Conservation (phyloP, 73 alveolate genomes). For the Tetrahymena malaccensis region DNA sequence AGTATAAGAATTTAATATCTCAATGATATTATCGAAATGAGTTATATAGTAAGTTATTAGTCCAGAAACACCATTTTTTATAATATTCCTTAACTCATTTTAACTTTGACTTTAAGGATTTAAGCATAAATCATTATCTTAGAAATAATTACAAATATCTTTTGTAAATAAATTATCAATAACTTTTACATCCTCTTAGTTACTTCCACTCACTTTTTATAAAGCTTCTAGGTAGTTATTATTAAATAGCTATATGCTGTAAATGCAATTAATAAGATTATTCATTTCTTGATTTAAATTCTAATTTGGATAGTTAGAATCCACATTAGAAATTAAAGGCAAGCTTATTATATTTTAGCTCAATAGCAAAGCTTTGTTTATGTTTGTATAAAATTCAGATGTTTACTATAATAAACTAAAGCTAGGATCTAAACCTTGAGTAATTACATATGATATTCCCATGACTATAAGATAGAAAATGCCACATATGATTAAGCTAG, state of each 20-base stretch:
- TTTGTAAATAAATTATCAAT: neutral
- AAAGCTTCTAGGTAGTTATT: neutral
- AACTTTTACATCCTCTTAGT: neutral
- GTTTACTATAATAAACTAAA: neutral
- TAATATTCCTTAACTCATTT: neutral
- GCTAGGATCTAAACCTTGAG: neutral
- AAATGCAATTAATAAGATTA: neutral
- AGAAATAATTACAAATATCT: neutral
- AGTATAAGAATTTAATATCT: neutral
- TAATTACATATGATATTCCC: neutral
- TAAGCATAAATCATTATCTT: neutral
- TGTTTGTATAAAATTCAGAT: neutral
- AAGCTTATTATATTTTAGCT: neutral
- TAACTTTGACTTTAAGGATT: neutral
- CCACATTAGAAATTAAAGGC: neutral
- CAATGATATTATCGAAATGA: neutral
- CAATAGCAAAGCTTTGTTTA: neutral
- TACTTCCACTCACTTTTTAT: neutral
- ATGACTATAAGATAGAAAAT: neutral
- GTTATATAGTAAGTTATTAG: neutral
- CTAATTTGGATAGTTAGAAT: neutral
- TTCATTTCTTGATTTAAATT: neutral
- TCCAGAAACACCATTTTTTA: neutral
- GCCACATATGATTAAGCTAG: neutral
- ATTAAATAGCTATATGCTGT: neutral